Evolutionary conservation across 23 red algal genomes (phyloP).

Genomic region (Gracilariopsis chorda): DNA sequence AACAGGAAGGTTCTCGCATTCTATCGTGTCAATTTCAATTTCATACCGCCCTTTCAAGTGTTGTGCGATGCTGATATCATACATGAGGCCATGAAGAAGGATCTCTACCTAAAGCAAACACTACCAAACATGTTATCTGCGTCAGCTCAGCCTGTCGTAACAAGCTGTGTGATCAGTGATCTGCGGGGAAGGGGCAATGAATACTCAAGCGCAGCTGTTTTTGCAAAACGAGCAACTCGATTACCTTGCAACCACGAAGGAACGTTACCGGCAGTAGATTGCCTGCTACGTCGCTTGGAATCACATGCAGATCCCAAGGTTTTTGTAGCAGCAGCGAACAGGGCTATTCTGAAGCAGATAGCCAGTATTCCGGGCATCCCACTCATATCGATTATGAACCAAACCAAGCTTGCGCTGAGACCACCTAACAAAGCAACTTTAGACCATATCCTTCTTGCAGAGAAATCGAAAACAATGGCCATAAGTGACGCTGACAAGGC

Average conservation of each 20-base stretch:
- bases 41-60: constrained; percentile 26
- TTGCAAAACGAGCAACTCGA: constrained; percentile 53
- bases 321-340: constrained; percentile 29
- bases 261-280: background rate
- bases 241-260: constrained; percentile 22
- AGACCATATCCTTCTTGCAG: background rate
- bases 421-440: constrained; percentile 27
- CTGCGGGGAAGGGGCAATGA: constrained; percentile 26
- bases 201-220: constrained; percentile 37
- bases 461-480: constrained; percentile 6
- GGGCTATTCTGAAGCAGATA: constrained; percentile 23
- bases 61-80: constrained; percentile 53
- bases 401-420: constrained; percentile 44
- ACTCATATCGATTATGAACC: constrained; percentile 45
- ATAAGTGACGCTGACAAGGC: constrained; percentile 1
- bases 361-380: constrained; percentile 48
- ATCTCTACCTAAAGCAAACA: constrained; percentile 42
- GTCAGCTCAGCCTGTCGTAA: constrained; percentile 31
- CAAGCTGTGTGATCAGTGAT: constrained; percentile 41
- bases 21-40: constrained; percentile 60
- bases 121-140: constrained; percentile 25
- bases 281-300: background rate
- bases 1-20: constrained; percentile 42
- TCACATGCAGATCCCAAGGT: background rate
- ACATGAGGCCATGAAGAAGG: background rate